Conservation (phyloP, 2,329 filamentous ascomycete species). For the Colletotrichum karsti region DNA sequence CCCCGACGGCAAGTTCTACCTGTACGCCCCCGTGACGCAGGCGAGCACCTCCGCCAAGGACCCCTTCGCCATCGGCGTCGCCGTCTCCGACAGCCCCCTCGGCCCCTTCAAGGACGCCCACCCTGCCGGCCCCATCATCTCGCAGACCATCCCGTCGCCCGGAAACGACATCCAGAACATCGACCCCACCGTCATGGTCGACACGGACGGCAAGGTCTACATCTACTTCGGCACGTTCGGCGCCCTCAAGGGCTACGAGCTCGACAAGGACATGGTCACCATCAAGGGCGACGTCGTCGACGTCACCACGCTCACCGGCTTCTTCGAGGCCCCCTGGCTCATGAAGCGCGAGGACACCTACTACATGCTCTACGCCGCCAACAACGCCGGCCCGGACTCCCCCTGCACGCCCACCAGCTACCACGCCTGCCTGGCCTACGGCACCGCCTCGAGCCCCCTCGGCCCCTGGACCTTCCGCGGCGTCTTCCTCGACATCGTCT, state of each 20-base stretch:
- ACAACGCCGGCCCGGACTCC: constrained; percentile 44
- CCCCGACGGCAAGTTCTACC: constrained; percentile 43
- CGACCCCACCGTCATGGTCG: constrained; percentile 47
- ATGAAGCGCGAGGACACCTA: constrained; percentile 44
- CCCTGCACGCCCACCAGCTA: constrained; percentile 47
- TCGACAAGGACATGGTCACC: constrained; percentile 46
- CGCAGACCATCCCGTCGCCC: constrained; percentile 39
- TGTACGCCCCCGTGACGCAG: constrained; percentile 45
- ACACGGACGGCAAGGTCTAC: constrained; percentile 43
- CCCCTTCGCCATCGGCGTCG: constrained; percentile 47
- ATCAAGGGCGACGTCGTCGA: constrained; percentile 33
- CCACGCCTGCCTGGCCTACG: constrained; percentile 48
- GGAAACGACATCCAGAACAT: constrained; percentile 48
- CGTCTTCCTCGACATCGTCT: constrained; percentile 44
- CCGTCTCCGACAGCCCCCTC: constrained; percentile 38
- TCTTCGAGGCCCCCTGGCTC: constrained; percentile 49
- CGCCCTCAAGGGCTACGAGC: constrained; percentile 42
- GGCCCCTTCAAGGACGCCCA: constrained; percentile 46
- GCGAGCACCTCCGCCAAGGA: constrained; percentile 36
- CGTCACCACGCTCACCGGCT: constrained; percentile 39
- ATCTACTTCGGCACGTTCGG: constrained; percentile 49
- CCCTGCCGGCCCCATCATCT: constrained; percentile 44
- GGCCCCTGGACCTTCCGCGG: constrained; percentile 46
- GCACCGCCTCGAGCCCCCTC: constrained; percentile 41
- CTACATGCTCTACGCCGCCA: constrained; percentile 49